These are phyloP conservation scores for Ogataea kodamae DNA, from an alignment of 805 yeast species.

Conservation along the genomic window DNA sequence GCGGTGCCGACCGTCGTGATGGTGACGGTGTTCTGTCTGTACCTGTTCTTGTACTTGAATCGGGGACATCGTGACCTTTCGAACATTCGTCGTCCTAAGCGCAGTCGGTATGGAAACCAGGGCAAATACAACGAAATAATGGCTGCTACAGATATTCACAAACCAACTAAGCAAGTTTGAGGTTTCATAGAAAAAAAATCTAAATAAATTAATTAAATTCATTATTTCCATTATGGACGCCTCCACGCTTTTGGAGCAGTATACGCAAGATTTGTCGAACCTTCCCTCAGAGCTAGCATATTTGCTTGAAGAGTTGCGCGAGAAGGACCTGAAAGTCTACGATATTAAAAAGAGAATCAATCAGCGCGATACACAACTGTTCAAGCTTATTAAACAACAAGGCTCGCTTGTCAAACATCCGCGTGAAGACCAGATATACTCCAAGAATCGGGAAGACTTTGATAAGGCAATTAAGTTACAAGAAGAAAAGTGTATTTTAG, in stretches of 20 bases:
- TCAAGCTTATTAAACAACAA: constrained; percentile 75
- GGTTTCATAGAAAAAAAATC: constrained; percentile 7
- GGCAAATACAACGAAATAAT: constrained; percentile 29
- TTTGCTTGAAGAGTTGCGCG: constrained; percentile 71
- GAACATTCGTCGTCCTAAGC: constrained; percentile 37
- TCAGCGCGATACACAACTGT: constrained; percentile 74
- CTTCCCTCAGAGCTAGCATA: constrained; percentile 85
- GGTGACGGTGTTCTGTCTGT: constrained; percentile 59
- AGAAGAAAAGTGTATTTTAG: constrained; percentile 70
- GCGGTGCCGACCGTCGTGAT: constrained; percentile 66
- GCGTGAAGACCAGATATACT: constrained; percentile 64
- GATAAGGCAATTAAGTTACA: constrained; percentile 59
- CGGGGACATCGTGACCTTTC: constrained; percentile 53
- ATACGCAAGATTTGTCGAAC: constrained; percentile 61
- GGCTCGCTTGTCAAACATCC: constrained; percentile 82
- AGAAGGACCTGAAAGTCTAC: constrained; percentile 60
- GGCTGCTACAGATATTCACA: constrained; percentile 28
- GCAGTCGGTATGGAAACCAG: constrained; percentile 32
- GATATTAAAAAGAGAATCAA: constrained; percentile 65
- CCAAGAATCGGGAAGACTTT: constrained; percentile 68
- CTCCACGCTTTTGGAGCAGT: constrained; percentile 74
- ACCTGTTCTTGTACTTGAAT: constrained; percentile 56
- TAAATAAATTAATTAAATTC: constrained; percentile 8
- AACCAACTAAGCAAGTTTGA: constrained; percentile 25
- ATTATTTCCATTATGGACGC: constrained; percentile 88